Base-by-base conservation (phyloP, 768 basidiomycete species). In the Suillus plorans region DNA sequence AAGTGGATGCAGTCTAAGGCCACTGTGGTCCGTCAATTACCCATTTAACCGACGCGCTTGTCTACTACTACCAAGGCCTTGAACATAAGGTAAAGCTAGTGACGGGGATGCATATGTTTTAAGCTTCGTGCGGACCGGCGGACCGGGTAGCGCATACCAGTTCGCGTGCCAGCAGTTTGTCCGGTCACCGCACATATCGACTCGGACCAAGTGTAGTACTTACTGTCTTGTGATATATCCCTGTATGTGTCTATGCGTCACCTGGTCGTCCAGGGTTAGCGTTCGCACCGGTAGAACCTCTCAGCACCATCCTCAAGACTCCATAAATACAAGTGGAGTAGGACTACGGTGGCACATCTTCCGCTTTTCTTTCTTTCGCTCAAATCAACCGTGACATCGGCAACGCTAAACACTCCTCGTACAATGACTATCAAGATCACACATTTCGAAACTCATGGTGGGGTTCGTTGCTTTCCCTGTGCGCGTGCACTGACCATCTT, bases 381-480 rank as follows among this genome's bases (percentile, higher is more conserved):
- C 53, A 55, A n/a, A 55, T 36, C 56, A 57, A 39, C 31, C 31
- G 31, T 31, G 6, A 31, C 36, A n/a, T 55, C 20, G 31, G 10
- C 39, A 58, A 58, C 37, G 39, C 37, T 18, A 25, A 39, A 14
- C 3, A 42, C 39, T 55, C 34, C 16, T 31, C 31, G 31, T 9
- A 57, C 36, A 22, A 76, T 77, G 74, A 39, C 74, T 39, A 67
- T 66, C 65, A 87, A 73, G 64, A 89, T 89, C 66, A 85, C 83
- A 7, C 81, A 79, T 60, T 88, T 80, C 67, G 81, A 86, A 69
- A 86, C 81, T 9, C 86, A 87, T 69, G 89, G 89, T 84, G 62
- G 60, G 79, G 73, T 34, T 61, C n/a, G 41, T 39, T 39, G 28
- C n/a, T 34, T 50, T 0, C 60, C 28, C 22, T 25, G 18, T 31